Evolutionary conservation across 768 basidiomycete genomes (phyloP).

Genomic region (Rubroboletus pulcherrimus): DNA sequence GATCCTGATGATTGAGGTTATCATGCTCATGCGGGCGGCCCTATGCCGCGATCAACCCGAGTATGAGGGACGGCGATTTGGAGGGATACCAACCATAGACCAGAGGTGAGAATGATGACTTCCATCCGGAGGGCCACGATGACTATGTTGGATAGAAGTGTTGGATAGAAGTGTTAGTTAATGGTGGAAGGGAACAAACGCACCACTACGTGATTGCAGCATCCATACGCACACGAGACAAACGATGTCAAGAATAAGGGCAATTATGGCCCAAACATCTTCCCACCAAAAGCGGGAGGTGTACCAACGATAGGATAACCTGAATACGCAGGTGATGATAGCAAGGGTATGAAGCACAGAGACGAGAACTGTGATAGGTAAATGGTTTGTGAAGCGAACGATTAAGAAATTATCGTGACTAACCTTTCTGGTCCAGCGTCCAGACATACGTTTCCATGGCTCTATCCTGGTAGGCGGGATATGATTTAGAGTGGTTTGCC

Average conservation of each 20-base stretch:
- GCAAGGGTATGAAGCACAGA: not conserved
- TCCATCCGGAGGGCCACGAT: not conserved
- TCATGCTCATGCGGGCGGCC: constrained; percentile 6
- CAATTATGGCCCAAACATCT: not conserved
- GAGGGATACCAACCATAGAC: not conserved
- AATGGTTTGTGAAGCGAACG: not conserved
- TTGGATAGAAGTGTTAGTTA: not conserved
- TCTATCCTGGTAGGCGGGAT: not conserved
- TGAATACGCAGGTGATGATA: not conserved
- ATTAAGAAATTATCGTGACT: not conserved
- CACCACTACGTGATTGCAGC: not conserved
- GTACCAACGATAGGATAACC: constrained; percentile 1
- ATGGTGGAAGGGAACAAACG: not conserved
- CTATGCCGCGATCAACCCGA: not conserved
- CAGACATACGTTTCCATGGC: not conserved
- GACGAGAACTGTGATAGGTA: not conserved
- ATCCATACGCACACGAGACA: not conserved
- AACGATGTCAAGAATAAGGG: not conserved
- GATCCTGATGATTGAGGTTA: not conserved
- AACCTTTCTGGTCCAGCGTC: not conserved
- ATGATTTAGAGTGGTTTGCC: not conserved
- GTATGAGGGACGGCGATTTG: not conserved
- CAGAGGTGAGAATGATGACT: not conserved
- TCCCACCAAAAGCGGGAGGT: constrained; percentile 3
- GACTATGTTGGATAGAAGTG: not conserved